phyloP scores from a whole-genome alignment of 257 asterid genomes.

The Scutellaria barbata region DNA sequence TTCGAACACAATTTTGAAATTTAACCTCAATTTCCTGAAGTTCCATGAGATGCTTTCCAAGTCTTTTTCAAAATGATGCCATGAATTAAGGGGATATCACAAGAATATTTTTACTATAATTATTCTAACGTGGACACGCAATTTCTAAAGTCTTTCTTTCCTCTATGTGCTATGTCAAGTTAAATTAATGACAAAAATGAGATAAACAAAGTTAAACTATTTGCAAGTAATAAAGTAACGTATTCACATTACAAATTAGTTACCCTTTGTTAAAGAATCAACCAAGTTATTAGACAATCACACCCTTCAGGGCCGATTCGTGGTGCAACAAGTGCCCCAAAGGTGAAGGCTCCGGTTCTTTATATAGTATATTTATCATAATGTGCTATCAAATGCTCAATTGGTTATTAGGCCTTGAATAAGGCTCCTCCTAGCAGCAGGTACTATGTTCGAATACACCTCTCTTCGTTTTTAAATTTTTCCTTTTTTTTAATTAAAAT shows the following conservation, averaged over 20 bases:
- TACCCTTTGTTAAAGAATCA: not conserved
- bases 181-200: not conserved
- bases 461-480: no score
- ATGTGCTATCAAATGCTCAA: no score
- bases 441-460: no score
- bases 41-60: constrained; percentile 9
- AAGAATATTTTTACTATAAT: not conserved
- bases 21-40: not conserved
- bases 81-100: not conserved
- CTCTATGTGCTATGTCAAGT: constrained; percentile 22
- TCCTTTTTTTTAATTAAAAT: no score
- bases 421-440: no score
- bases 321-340: no score
- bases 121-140: not conserved
- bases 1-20: not conserved
- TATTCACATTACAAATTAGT: constrained; percentile 29
- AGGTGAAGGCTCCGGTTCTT: no score
- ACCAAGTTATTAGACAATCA: no score
- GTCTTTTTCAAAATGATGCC: constrained; percentile 18
- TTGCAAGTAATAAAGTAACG: constrained; percentile 13
- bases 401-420: no score
- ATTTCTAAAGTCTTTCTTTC: not conserved
- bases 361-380: no score
- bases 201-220: not conserved
- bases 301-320: no score